Conservation (phyloP, 805 yeast species). For the Starmerella davenportii region DNA sequence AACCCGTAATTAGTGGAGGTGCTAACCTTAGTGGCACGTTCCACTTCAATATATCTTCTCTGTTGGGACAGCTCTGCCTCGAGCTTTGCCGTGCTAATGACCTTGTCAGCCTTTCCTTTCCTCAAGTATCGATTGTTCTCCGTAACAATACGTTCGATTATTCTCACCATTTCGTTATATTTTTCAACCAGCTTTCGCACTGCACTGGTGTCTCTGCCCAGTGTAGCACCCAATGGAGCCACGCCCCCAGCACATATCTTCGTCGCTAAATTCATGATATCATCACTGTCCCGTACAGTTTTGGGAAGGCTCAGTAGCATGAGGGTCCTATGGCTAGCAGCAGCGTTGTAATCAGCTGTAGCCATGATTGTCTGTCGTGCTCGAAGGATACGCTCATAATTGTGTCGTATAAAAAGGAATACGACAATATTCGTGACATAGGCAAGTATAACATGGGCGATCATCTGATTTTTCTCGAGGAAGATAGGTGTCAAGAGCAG, state of each 20-base stretch:
- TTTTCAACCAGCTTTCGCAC: background rate
- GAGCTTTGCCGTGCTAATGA: background rate
- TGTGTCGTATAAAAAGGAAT: conserved; percentile 18
- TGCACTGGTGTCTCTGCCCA: background rate
- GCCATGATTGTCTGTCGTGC: conserved; percentile 15
- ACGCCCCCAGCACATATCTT: background rate
- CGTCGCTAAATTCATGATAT: conserved; percentile 12
- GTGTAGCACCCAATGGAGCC: background rate
- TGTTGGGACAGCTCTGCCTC: conserved; percentile 10
- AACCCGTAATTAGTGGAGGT: conserved; percentile 21
- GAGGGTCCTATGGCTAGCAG: conserved; percentile 20
- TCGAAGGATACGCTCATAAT: conserved; percentile 17
- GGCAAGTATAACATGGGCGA: conserved; percentile 23
- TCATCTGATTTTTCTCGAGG: conserved; percentile 19
- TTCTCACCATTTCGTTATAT: background rate
- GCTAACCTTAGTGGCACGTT: conserved; percentile 6
- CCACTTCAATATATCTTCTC: conserved; percentile 16
- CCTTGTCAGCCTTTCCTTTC: background rate
- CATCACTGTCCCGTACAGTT: conserved; percentile 15
- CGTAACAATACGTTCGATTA: background rate
- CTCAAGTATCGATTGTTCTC: background rate
- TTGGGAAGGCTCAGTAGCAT: conserved; percentile 21
- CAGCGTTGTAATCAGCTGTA: conserved; percentile 15
- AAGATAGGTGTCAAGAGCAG: conserved; percentile 24
- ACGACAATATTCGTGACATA: conserved; percentile 20